Percentiles rank a stretch among this genome's conserved stretches.
Conservation (phyloP, 495 filamentous ascomycete species). For the Aspergillus sclerotioniger region DNA sequence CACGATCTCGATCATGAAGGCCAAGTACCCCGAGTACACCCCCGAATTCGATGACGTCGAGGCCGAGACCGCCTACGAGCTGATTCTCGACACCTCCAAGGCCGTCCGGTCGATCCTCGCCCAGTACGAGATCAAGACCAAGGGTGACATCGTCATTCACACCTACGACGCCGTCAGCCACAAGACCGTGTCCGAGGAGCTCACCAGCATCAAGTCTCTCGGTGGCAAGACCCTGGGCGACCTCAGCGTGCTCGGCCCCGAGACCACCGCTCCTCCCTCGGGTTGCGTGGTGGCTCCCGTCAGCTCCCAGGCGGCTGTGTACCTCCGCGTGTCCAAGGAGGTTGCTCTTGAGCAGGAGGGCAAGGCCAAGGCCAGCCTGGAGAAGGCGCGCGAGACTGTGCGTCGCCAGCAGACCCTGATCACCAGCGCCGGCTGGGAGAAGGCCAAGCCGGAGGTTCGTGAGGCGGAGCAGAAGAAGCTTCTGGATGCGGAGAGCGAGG, state of each 20-base stretch:
- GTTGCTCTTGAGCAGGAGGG: conserved; percentile 64
- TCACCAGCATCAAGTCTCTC: conserved; percentile 61
- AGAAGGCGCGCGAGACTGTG: conserved; percentile 34
- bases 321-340: conserved; percentile 66
- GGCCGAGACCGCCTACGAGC: conserved; percentile 63
- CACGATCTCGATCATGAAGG: conserved; percentile 66
- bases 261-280: conserved; percentile 53
- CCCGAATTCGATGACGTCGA: conserved; percentile 54
- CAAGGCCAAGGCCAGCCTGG: conserved; percentile 59
- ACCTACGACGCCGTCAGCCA: conserved; percentile 54
- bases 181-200: conserved; percentile 56
- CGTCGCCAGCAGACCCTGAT: conserved; percentile 36
- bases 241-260: conserved; percentile 46
- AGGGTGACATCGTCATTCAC: conserved; percentile 56
- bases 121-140: conserved; percentile 60
- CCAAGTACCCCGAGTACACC: conserved; percentile 59
- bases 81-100: conserved; percentile 58
- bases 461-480: conserved; percentile 59
- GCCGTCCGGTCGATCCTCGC: conserved; percentile 56
- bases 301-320: conserved; percentile 63
- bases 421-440: conserved; percentile 40
- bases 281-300: conserved; percentile 72
- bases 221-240: conserved; percentile 59
- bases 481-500: conserved; percentile 56
- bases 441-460: conserved; percentile 53